Base-by-base conservation (phyloP, 768 basidiomycete species). In the Fibroporia radiculosa region DNA sequence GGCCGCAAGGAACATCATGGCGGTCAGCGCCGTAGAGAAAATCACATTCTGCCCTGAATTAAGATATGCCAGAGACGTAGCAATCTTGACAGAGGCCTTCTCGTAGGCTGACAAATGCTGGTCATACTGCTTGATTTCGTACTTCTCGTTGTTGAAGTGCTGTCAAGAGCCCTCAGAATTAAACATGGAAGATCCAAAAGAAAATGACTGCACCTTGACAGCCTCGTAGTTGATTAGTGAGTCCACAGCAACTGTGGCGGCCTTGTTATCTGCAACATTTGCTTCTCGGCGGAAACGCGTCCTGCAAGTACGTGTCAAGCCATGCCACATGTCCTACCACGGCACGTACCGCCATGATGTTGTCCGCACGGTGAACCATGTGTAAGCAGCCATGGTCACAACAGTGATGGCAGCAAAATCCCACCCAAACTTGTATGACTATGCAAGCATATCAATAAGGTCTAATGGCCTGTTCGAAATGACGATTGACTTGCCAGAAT, bases 351-450 rank as follows among this genome's bases (percentile, higher is more conserved):
- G 73, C 96, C 96, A 98, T 1, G 93, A 81, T 1, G 96, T 99
- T 1, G 96, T 98, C 38, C 81, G 78, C 26, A 99, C 82, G 1
- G 96, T 99, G 60, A 95, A 99, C 93, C 93, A 97, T 0, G 92
- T 88, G 60, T 99, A 99, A 3, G 85, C 78, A 2, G 74, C 85
- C 73, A 99, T 80, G 0, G 95, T 89, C 1, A 76, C 63, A 1
- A 79, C 73, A 0, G 93, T 97, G 35, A 98, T 80, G 2, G 86
- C 90, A 3, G 96, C 95, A 63, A 93, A 99, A 60, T 96, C 84
- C 84, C 86, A 92, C 7, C 96, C 96, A 57, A 96, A 99, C 60
- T 97, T 95, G 57, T 89, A 98, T 1, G 91, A 93, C 93, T 96
- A 24, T 23, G 41, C 11, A 13, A 20, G 8, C 41, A 29, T 39